phyloP scores from a whole-genome alignment of 371 early-diverging fungal genomes.

The Mucor plumbeus region DNA sequence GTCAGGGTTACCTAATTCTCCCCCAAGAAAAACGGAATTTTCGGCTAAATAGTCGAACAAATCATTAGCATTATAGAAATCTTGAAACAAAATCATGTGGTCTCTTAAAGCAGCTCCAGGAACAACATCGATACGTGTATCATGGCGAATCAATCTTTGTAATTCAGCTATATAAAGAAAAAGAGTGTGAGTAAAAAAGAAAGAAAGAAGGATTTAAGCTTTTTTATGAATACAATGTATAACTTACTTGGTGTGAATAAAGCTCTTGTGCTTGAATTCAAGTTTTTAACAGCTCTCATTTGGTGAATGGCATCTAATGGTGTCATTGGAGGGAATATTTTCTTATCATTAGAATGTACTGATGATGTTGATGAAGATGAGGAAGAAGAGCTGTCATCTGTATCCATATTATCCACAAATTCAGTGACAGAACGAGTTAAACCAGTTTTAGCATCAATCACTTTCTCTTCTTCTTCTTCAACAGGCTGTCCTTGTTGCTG shows the following conservation, averaged over 20 bases:
- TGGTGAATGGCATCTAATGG: conserved; percentile 38
- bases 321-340: conserved; percentile 44
- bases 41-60: conserved; percentile 36
- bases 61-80: conserved; percentile 48
- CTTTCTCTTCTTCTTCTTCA: conserved; percentile 2
- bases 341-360: conserved; percentile 12
- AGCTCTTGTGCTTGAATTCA: conserved; percentile 20
- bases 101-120: conserved; percentile 49
- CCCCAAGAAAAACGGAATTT: conserved; percentile 42
- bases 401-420: background rate
- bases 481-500: background rate
- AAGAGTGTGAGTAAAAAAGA: background rate
- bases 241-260: conserved; percentile 26
- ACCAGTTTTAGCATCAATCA: conserved; percentile 30
- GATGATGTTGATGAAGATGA: conserved; percentile 10
- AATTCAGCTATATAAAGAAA: conserved; percentile 36
- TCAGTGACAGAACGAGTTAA: conserved; percentile 19
- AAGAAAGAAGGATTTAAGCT: background rate
- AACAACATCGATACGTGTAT: conserved; percentile 45
- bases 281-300: conserved; percentile 31
- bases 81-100: conserved; percentile 47
- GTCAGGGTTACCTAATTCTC: conserved; percentile 44
- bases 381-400: background rate
- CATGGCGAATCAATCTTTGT: conserved; percentile 43
- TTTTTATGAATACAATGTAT: background rate